Conservation (phyloP, 805 yeast species). For the Metschnikowia cerradonensis region DNA sequence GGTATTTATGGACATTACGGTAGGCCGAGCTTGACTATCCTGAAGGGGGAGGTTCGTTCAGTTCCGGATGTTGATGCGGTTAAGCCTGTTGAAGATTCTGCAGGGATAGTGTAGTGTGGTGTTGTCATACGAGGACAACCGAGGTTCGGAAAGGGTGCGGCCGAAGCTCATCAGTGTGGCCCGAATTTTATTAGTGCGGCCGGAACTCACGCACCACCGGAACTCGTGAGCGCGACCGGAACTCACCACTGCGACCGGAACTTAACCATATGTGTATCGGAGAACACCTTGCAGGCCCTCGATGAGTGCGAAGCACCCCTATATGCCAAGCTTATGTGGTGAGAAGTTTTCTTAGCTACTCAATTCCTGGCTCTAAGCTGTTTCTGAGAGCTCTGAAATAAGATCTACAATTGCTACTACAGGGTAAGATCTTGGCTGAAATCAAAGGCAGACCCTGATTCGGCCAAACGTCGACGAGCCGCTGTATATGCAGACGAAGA, state of each 20-base stretch:
- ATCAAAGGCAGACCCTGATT: not conserved
- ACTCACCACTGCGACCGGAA: not conserved
- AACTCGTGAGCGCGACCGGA: not conserved
- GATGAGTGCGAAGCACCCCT: not conserved
- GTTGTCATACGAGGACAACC: no score
- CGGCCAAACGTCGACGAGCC: not conserved
- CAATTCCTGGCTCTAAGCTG: no score
- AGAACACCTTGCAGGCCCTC: not conserved
- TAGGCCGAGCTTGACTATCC: no score
- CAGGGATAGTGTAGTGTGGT: no score
- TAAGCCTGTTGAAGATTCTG: no score
- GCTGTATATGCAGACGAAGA: not conserved
- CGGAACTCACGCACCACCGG: not conserved
- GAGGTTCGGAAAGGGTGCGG: not conserved
- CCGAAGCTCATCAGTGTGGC: not conserved
- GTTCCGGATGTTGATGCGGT: no score
- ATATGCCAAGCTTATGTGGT: not conserved
- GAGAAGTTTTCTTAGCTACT: no score
- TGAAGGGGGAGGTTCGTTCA: no score
- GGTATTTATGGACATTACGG: not conserved
- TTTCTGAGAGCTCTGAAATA: no score
- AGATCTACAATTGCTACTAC: not conserved
- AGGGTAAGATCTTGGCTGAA: not conserved
- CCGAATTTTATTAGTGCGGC: not conserved
- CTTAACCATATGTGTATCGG: not conserved